These are phyloP conservation scores for Cyberlindnera lachancei DNA, from an alignment of 805 yeast genomes.

Conservation along the genomic window DNA sequence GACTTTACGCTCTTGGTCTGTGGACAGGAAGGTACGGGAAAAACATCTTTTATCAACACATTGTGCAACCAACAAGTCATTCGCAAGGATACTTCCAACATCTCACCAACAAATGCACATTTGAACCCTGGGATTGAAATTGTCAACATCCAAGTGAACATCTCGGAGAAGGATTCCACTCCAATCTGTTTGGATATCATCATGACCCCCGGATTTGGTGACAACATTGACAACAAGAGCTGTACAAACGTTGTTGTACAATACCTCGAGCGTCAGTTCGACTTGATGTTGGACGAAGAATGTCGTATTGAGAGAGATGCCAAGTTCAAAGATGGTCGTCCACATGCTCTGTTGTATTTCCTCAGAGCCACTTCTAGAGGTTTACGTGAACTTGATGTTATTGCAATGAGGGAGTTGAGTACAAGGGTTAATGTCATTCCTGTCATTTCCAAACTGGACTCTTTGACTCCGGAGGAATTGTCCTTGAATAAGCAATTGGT, in stretches of 20 bases:
- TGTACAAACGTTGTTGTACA: constrained; percentile 43
- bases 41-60: constrained; percentile 64
- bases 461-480: constrained; percentile 62
- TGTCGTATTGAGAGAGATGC: constrained; percentile 68
- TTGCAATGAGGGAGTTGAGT: constrained; percentile 61
- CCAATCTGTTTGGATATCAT: constrained; percentile 49
- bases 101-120: constrained; percentile 28
- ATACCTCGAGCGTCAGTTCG: constrained; percentile 65
- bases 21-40: constrained; percentile 71
- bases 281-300: constrained; percentile 66
- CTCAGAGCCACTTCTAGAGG: constrained; percentile 64
- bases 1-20: constrained; percentile 61
- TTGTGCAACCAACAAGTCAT: constrained; percentile 47
- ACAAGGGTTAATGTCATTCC: constrained; percentile 78
- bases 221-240: constrained; percentile 55
- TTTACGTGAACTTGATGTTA: constrained; percentile 63
- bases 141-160: constrained; percentile 42
- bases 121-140: constrained; percentile 32
- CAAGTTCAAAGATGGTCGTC: constrained; percentile 61
- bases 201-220: constrained; percentile 76
- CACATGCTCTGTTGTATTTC: constrained; percentile 73
- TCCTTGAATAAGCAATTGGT: constrained; percentile 44
- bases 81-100: constrained; percentile 14
- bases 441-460: constrained; percentile 73
- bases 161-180: constrained; percentile 50